Base-by-base conservation (phyloP, 2,329 filamentous ascomycete species). In the Scopulariopsis brevicaulis region DNA sequence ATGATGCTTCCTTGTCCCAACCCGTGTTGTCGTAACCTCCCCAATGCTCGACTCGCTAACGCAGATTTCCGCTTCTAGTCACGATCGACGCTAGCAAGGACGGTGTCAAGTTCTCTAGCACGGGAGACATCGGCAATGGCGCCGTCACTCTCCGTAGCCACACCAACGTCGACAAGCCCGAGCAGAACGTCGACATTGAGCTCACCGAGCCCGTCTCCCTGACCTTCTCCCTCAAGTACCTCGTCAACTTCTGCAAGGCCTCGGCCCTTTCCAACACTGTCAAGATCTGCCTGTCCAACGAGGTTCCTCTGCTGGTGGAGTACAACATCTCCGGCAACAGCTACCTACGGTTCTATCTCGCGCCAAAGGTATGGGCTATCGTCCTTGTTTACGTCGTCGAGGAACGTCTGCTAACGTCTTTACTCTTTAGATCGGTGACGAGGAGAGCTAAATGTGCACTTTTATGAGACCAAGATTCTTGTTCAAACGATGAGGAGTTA, bases 171-270 rank as follows among this genome's bases (percentile, higher is more conserved):
- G 93, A 97, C 48, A 96, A 97, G 78, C 86, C 90, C 54, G 83
- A 89, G 11, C 79, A 87, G 69, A 89, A 92, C 69, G 88, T 97
- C 66, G 83, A 90, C 63, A 96, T 99, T 72, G 85, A 91, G 69
- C 84, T 99, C 61, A 87, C 84, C 46, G 95, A 99, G 77, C 90
- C 94, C 56, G 94, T 99, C 61, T 82, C 89, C 40, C 83, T 99
- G 62, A 97, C 93, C 55, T 99, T 99, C 79, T 97, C 94, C 37
- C 87, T 99, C 68, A 99, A 99, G 79, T 99, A 99, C 77, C 86
- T 99, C 3, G 90, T 96, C 81, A 97, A 97, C 83, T 99, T 99
- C 79, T 97, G 94, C 88, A 99, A 99, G 79, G 95, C 95, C 37
- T 88, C 90, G 62, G 86, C 84, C 57, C 79, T 99, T 61, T 93